Percentiles rank a stretch among this genome's conserved stretches.
These are phyloP conservation scores for Hypoxylon sp. DNA, from an alignment of 2,329 filamentous ascomycete genomes.

Conservation along the genomic window DNA sequence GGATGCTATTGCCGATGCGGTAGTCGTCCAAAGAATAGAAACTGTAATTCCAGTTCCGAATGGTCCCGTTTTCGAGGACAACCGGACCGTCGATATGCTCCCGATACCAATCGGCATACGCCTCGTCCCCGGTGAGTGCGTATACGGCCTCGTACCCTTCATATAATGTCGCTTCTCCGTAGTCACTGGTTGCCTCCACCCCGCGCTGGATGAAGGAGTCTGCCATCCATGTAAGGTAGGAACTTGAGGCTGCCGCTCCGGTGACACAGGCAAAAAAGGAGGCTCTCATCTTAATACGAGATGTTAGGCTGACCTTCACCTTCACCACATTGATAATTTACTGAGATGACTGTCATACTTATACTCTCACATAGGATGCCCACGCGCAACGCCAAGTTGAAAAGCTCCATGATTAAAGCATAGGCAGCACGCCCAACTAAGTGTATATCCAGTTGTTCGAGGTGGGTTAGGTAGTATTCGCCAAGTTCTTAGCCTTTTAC, in stretches of 20 bases:
- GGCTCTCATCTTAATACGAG: constrained; percentile 39
- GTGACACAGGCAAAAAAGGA: constrained; percentile 33
- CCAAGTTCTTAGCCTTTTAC: constrained; percentile 25
- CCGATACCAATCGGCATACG: constrained; percentile 60
- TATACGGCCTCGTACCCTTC: constrained; percentile 62
- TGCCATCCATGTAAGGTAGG: constrained; percentile 58
- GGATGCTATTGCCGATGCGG: constrained; percentile 65
- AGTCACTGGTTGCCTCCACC: constrained; percentile 57
- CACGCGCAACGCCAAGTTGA: not conserved
- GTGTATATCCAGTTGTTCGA: not conserved
- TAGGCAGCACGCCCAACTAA: not conserved
- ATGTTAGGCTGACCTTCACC: not conserved
- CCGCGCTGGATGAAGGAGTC: constrained; percentile 61
- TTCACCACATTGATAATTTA: not conserved
- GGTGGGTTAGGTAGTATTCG: constrained; percentile 29
- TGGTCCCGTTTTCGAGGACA: constrained; percentile 61
- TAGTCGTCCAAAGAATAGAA: constrained; percentile 67
- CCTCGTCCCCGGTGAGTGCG: constrained; percentile 58
- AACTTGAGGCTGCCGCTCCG: constrained; percentile 36
- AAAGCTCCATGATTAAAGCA: not conserved
- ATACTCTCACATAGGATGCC: constrained; percentile 5
- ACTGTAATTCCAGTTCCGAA: constrained; percentile 60
- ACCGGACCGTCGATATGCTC: constrained; percentile 60
- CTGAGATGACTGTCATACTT: not conserved
- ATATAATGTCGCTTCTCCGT: constrained; percentile 62